phyloP scores from a whole-genome alignment of 2,329 filamentous ascomycete genomes.

The Teratosphaeria epicoccoides region DNA sequence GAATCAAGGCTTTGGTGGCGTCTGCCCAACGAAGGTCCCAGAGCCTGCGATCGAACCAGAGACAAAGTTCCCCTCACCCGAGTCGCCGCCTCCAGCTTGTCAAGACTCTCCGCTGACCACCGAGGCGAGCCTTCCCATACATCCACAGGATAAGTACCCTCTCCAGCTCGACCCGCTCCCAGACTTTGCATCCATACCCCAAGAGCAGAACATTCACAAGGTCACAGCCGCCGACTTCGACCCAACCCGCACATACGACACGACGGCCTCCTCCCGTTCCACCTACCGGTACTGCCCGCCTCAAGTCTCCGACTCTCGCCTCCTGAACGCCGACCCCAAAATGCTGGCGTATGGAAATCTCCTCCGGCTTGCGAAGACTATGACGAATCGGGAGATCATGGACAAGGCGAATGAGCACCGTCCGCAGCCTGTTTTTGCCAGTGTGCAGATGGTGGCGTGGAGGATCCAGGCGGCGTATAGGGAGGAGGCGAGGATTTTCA shows the following conservation, averaged over 20 bases:
- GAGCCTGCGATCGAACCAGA: not conserved
- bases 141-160: not conserved
- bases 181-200: not conserved
- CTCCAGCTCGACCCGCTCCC: not conserved
- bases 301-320: not conserved
- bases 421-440: not conserved
- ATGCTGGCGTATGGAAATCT: constrained; percentile 5
- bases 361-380: constrained; percentile 1
- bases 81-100: not conserved
- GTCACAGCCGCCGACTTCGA: constrained; percentile 1
- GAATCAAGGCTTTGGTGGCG: not conserved
- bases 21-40: not conserved
- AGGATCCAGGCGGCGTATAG: not conserved
- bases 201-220: not conserved
- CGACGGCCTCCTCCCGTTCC: not conserved
- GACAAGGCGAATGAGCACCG: constrained; percentile 1
- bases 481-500: not conserved
- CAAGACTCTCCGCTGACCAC: not conserved
- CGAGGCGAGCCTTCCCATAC: not conserved
- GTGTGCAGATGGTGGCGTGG: not conserved
- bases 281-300: not conserved
- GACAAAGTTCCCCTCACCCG: not conserved
- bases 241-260: not conserved
- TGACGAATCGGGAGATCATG: constrained; percentile 1
- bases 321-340: constrained; percentile 4